These are phyloP conservation scores for Sporothrix inflata DNA, from an alignment of 2,329 filamentous ascomycete species.

Conservation along the genomic window DNA sequence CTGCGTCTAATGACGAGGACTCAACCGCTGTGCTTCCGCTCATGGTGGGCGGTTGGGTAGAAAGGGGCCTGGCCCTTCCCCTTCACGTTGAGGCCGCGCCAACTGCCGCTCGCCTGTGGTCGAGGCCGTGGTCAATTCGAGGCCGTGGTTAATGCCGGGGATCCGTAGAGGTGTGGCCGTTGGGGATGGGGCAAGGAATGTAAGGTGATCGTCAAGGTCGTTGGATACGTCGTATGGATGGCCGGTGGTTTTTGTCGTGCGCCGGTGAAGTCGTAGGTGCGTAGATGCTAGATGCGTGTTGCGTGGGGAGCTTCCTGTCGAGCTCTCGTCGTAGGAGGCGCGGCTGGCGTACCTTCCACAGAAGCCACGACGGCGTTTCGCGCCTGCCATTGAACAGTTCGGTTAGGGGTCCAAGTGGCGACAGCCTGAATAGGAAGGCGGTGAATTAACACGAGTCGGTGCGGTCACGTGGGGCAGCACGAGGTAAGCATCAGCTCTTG, in stretches of 20 bases:
- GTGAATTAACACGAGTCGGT: background rate
- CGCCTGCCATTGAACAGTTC: background rate
- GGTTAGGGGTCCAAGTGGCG: background rate
- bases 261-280: background rate
- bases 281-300: background rate
- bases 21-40: conserved; percentile 28
- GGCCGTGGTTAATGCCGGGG: background rate
- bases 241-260: background rate
- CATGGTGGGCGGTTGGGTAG: conserved; percentile 28
- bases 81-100: background rate
- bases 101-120: conserved; percentile 16
- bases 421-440: conserved; percentile 27
- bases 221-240: background rate
- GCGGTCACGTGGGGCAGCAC: conserved; percentile 22
- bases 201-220: background rate
- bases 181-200: background rate
- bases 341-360: background rate
- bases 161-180: background rate
- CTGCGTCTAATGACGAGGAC: conserved; percentile 34
- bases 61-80: conserved; percentile 13
- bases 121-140: background rate
- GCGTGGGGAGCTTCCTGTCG: conserved; percentile 2
- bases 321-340: conserved; percentile 14
- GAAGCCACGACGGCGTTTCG: conserved; percentile 27
- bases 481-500: background rate